Conservation (phyloP, 495 filamentous ascomycete species). For the Aspergillus olivimuriae region DNA sequence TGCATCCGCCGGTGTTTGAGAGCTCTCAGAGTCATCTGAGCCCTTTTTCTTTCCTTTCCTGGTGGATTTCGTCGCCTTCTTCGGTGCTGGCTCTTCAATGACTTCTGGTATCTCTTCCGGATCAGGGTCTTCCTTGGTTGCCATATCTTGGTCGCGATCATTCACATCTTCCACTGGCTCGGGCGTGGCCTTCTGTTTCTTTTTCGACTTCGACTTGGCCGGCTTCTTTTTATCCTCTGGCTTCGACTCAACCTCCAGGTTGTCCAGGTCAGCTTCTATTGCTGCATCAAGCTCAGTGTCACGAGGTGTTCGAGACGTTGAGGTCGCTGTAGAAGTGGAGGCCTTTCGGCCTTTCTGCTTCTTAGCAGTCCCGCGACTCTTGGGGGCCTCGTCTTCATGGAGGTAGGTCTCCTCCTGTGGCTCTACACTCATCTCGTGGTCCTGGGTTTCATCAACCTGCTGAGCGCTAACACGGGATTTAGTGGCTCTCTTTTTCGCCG, state of each 20-base stretch:
- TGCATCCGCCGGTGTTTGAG: too few relatives aligned
- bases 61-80: not conserved
- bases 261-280: conserved; percentile 58
- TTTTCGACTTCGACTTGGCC: conserved; percentile 30
- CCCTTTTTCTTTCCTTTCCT: not conserved
- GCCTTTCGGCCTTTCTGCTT: conserved; percentile 46
- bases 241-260: conserved; percentile 8
- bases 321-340: conserved; percentile 42
- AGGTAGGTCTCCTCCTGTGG: conserved; percentile 17
- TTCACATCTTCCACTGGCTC: conserved; percentile 20
- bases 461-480: conserved; percentile 42
- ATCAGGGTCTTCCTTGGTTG: not conserved
- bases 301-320: conserved; percentile 35
- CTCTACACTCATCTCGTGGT: conserved; percentile 20
- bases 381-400: conserved; percentile 26
- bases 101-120: not conserved
- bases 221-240: conserved; percentile 34
- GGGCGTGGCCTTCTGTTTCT: conserved; percentile 29
- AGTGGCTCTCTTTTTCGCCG: conserved; percentile 61
- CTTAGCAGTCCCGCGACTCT: conserved; percentile 31
- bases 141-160: conserved; percentile 39
- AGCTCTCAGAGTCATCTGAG: not conserved
- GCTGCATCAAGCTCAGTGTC: conserved; percentile 67
- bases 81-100: not conserved
- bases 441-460: conserved; percentile 9